Evolutionary conservation across 2,329 filamentous ascomycete genomes (phyloP).

Genomic region (Thielaviopsis populi): DNA sequence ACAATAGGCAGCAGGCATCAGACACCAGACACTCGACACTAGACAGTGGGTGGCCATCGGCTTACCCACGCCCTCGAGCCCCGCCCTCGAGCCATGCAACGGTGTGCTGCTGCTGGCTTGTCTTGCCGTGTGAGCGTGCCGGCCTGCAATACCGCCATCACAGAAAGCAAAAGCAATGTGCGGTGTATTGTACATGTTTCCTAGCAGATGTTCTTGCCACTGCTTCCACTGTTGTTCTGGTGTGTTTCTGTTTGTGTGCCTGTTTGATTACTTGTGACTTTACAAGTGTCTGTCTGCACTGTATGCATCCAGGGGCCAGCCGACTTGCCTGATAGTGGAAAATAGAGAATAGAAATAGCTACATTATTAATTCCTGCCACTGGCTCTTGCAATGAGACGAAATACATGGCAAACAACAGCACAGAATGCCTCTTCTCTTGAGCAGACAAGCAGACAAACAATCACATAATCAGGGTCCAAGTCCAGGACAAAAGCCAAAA

Average conservation of each 20-base stretch:
- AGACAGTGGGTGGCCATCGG: no score
- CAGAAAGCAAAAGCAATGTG: not conserved
- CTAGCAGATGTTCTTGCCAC: not conserved
- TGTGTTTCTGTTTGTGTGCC: not conserved
- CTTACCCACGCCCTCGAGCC: no score
- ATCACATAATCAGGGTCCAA: not conserved
- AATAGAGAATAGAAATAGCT: not conserved
- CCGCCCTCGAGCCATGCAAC: no score
- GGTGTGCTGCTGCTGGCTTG: not conserved
- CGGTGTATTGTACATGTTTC: not conserved
- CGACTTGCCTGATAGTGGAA: not conserved
- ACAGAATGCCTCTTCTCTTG: not conserved
- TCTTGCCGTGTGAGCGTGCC: not conserved
- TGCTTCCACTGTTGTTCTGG: not conserved
- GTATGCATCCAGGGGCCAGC: no score
- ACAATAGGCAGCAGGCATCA: no score
- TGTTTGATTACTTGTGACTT: not conserved
- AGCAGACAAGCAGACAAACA: not conserved
- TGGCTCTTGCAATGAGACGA: not conserved
- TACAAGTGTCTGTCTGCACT: not conserved
- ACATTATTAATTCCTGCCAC: not conserved
- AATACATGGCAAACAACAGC: not conserved
- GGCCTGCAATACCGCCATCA: not conserved
- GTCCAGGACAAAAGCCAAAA: not conserved
- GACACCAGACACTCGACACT: no score